A percentile compares a stretch with the other conserved stretches of the same genome.
phyloP scores from a whole-genome alignment of 2,329 filamentous ascomycete species.

The Botrytis paeoniae region DNA sequence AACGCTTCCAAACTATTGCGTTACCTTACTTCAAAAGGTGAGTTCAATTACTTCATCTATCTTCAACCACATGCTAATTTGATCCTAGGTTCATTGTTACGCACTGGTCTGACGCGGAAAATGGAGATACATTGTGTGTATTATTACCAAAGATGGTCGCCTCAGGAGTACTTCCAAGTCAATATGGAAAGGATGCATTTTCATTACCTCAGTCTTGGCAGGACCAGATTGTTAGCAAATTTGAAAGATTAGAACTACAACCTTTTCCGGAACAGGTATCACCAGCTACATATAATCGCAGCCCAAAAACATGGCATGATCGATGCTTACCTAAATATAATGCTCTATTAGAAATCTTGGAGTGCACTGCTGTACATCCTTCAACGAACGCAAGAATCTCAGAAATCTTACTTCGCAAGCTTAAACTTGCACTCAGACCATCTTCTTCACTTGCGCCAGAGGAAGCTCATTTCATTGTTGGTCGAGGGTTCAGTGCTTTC shows the following conservation, averaged over 20 bases:
- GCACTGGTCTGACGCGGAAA: slow-evolving; percentile 65
- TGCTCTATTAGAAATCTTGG: slow-evolving; percentile 61
- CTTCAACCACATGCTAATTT: slow-evolving; percentile 26
- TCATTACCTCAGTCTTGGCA: slow-evolving; percentile 67
- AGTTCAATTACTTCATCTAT: neutral
- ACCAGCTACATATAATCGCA: slow-evolving; percentile 51
- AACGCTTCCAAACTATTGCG: slow-evolving; percentile 76
- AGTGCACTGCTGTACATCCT: slow-evolving; percentile 60
- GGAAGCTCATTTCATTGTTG: slow-evolving; percentile 69
- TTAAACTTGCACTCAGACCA: slow-evolving; percentile 62
- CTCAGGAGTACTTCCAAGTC: slow-evolving; percentile 52
- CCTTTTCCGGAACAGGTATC: slow-evolving; percentile 63
- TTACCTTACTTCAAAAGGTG: slow-evolving; percentile 77
- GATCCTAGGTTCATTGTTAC: slow-evolving; percentile 64
- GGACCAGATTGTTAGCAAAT: slow-evolving; percentile 66
- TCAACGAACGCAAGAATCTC: slow-evolving; percentile 65
- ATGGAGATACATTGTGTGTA: slow-evolving; percentile 68
- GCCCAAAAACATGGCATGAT: slow-evolving; percentile 59
- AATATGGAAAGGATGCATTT: slow-evolving; percentile 52
- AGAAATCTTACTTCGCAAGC: slow-evolving; percentile 61
- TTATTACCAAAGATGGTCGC: slow-evolving; percentile 64
- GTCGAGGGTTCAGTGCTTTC: slow-evolving; percentile 72
- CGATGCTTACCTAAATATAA: slow-evolving; percentile 66
- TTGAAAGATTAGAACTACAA: slow-evolving; percentile 61
- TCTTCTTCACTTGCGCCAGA: slow-evolving; percentile 57